These are phyloP conservation scores for Suillus paluster DNA, from an alignment of 768 basidiomycete species.

Conservation along the genomic window DNA sequence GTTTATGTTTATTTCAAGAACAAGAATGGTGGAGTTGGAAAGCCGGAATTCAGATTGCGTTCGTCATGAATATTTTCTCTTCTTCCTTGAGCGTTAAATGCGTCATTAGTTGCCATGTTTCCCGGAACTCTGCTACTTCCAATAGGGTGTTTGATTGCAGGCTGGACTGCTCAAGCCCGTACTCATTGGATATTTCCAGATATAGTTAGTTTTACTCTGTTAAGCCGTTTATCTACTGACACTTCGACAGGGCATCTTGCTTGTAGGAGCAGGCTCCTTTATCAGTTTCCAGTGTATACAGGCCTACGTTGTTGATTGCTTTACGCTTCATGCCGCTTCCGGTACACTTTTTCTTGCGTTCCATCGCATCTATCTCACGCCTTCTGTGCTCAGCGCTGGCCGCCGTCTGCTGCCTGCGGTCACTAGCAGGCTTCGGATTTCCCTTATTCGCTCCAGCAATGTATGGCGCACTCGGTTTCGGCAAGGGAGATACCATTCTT, in stretches of 20 bases:
- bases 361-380: neutral
- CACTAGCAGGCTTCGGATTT: conserved; percentile 73
- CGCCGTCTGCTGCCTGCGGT: conserved; percentile 64
- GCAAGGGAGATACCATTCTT: conserved; percentile 69
- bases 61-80: conserved; percentile 16
- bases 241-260: conserved; percentile 52
- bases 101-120: conserved; percentile 55
- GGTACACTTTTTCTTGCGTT: conserved; percentile 40
- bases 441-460: conserved; percentile 79
- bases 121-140: conserved; percentile 65
- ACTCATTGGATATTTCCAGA: conserved; percentile 75
- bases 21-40: conserved; percentile 56
- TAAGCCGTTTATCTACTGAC: conserved; percentile 8
- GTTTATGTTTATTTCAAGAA: conserved; percentile 54
- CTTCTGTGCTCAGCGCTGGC: conserved; percentile 54
- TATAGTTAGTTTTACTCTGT: conserved; percentile 46
- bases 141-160: conserved; percentile 66
- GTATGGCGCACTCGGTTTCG: conserved; percentile 67
- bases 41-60: conserved; percentile 60
- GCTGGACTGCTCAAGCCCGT: conserved; percentile 65
- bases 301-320: conserved; percentile 70
- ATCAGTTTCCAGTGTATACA: conserved; percentile 65
- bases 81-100: conserved; percentile 7
- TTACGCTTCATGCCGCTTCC: conserved; percentile 69
- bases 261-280: conserved; percentile 61